Base-by-base conservation (phyloP, 352 stramenopile genomes). In the Globisporangium irregulare region DNA sequence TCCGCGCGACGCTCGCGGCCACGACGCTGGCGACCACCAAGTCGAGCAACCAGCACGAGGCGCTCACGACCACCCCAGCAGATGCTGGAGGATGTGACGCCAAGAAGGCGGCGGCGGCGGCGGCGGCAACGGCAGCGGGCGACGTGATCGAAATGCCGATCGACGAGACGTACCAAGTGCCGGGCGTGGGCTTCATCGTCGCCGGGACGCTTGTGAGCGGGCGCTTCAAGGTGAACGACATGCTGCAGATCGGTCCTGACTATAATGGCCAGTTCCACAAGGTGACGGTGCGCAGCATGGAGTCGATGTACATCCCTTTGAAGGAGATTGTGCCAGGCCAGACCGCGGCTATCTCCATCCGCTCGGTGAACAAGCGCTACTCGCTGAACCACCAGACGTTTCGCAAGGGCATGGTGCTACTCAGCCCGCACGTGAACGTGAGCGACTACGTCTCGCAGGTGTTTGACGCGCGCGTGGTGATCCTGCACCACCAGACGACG, bases 401-500 rank as follows among this genome's bases (percentile, higher is more conserved):
- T 72, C 87, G 91, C 46, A 98, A 98, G 72, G 94, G 94, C 24
- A 98, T 98, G 94, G 79, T 98, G 51, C 74, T 96, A 32, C 66
- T 98, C 38, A 93, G 87, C 53, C 84, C 79, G 24, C 77, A 94
- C 25, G 87, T 96, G 43, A 85, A 93, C 58, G 75, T 91, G 32
- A 73, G 56, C 48, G 76, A 92, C 59, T 94, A 93, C 74, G 82
- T 93, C 1, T 95, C 86, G 41, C 75, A 80, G 32, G 73, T 93
- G 61, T 98, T 98, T 70, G 90, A 98, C 57, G 95, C 95, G 25
- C 89, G 94, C 32, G 91, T 98, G 20, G 87, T 98, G 43, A 98
- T 98, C 67, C 71, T 98, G 36, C 94, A 98, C 81, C 95, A 98
- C 80, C 92, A 97, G 62, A 98, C 95, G n/a, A 98, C 95, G 0